Percentiles rank a stretch among this genome's conserved stretches.
Evolutionary conservation across 176 grass and related monocot genomes (phyloP).

Genomic region (Musa schizocarpa): DNA sequence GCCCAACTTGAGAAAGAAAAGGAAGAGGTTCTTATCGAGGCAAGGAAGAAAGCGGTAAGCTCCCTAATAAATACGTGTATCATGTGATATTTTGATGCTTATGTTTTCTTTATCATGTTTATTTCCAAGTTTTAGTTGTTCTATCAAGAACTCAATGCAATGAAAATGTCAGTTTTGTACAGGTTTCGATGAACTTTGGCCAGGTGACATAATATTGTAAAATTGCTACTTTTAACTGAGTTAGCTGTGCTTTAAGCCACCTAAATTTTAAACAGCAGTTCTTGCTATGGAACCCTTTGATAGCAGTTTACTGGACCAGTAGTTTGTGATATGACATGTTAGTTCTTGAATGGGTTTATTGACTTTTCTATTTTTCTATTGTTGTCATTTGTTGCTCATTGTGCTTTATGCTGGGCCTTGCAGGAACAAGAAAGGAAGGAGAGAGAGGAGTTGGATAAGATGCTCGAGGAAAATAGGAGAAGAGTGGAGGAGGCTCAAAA

Average conservation of each 20-base stretch:
- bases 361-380: neutral
- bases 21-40: conserved; percentile 56
- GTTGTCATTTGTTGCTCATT: conserved; percentile 1
- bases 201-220: neutral
- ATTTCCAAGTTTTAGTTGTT: conserved; percentile 2
- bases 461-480: conserved; percentile 73
- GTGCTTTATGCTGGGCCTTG: conserved; percentile 4
- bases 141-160: neutral
- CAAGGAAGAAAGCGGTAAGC: conserved; percentile 61
- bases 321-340: neutral
- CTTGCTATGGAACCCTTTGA: neutral
- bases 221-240: neutral
- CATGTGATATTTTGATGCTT: neutral
- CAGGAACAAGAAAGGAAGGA: conserved; percentile 74
- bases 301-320: neutral
- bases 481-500: conserved; percentile 71
- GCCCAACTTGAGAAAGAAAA: conserved; percentile 91
- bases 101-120: neutral
- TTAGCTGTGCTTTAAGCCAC: neutral
- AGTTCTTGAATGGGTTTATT: neutral
- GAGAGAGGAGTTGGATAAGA: conserved; percentile 74
- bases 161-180: neutral
- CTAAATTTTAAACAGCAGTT: neutral
- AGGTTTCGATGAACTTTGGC: neutral
- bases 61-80: neutral